Base-by-base conservation (phyloP, 2,329 filamentous ascomycete species). In the Camillea tinctor region DNA sequence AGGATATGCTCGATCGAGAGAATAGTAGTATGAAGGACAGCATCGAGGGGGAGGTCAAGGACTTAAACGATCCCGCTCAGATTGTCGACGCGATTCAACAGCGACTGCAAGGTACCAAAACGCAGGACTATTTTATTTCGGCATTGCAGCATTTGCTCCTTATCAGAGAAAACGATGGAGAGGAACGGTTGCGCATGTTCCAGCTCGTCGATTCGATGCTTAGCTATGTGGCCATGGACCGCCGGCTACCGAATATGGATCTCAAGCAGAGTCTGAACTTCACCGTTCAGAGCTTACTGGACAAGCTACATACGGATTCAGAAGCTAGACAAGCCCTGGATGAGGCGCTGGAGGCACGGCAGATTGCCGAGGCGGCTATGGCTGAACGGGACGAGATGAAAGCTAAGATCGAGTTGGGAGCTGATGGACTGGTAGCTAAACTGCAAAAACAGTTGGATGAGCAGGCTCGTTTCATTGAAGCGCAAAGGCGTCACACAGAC, bases 191-290 rank as follows among this genome's bases (percentile, higher is more conserved):
- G 63, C 88, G 92, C 54, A 95, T 97, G 89, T 99, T 98, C 78
- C 95, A 98, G 79, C 86, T 99, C 24, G 93, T 98, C 24, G 95
- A 99, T 76, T 89, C 92, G n/a, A 98, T 98, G 93, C 87, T 99
- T 66, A 97, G 93, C 76, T 98, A 98, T 76, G 94, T 99, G 64
- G 94, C 94, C 69, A 99, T 99, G 94, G 95, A 99, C 76, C 87
- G 95, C 72, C 86, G 95, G 64, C 77, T 98, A 65, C 95, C 95
- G 48, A 94, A 99, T 76, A 94, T 98, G 88, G 95, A 99, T 74
- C 85, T 99, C 61, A 97, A 97, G 80, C 94, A 98, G 75, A 96
- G 93, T 72, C 85, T 99, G 66, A 97, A 96, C 75, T 98, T 98
- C 71, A 97, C 94, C 0, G 95, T 99, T 9, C 95, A 98, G 78